Evolutionary conservation across 176 grass and related monocot genomes (phyloP).

Genomic region (Puccinellia tenuiflora): DNA sequence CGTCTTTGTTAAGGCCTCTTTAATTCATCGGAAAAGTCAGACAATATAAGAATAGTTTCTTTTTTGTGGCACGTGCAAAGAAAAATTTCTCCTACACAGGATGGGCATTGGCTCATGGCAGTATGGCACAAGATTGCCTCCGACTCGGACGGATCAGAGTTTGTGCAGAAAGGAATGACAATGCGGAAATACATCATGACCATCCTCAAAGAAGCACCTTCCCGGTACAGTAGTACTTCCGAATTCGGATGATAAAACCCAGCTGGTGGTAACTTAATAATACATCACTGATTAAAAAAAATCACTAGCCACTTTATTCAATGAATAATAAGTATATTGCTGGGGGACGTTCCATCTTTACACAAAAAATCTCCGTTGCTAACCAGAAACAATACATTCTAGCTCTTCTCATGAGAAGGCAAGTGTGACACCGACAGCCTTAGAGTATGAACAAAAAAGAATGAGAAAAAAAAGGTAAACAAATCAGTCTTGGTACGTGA

Average conservation of each 20-base stretch:
- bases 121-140: neutral
- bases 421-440: neutral
- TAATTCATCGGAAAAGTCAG: neutral
- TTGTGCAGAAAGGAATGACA: no score
- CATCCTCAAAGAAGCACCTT: no score
- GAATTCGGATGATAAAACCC: no score
- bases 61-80: neutral
- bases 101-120: neutral
- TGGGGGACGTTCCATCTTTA: constrained; percentile 4
- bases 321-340: neutral
- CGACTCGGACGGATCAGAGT: neutral
- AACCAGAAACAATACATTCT: constrained; percentile 31
- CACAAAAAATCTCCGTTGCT: constrained; percentile 20
- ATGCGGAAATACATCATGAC: no score
- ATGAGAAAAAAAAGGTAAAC: constrained; percentile 33
- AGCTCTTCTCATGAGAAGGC: constrained; percentile 5
- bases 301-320: constrained; percentile 27
- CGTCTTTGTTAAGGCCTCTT: neutral
- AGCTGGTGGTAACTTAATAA: no score
- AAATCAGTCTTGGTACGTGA: neutral
- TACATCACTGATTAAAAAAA: no score
- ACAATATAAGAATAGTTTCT: neutral
- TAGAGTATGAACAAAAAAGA: constrained; percentile 62
- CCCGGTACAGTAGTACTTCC: no score
- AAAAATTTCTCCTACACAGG: neutral